phyloP scores from a whole-genome alignment of 73 alveolate genomes.

The Durusdinium trenchii region DNA sequence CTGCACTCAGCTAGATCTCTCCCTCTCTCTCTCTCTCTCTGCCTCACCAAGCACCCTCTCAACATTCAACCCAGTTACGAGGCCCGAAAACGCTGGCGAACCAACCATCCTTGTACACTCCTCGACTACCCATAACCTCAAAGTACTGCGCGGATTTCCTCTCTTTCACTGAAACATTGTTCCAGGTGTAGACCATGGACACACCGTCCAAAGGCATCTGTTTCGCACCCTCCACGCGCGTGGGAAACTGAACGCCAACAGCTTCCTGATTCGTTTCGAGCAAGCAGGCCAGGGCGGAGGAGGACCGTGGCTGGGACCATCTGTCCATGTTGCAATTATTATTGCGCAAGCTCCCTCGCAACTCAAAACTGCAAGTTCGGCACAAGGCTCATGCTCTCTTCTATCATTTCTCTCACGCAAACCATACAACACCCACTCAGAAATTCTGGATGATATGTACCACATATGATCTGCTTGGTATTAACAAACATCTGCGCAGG shows the following conservation, averaged over 20 bases:
- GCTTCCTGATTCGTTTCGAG: constrained; percentile 26
- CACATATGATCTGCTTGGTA: too few relatives aligned
- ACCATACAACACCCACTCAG: too few relatives aligned
- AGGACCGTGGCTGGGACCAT: too few relatives aligned
- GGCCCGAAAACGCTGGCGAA: constrained; percentile 86
- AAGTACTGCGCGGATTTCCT: constrained; percentile 25
- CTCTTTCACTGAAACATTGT: constrained; percentile 41
- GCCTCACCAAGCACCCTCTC: neutral
- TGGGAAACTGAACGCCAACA: constrained; percentile 24
- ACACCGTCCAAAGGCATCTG: constrained; percentile 79
- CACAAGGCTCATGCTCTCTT: too few relatives aligned
- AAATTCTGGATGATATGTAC: too few relatives aligned
- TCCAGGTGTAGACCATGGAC: constrained; percentile 73
- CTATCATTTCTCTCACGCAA: too few relatives aligned
- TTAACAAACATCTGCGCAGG: too few relatives aligned
- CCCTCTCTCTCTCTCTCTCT: neutral
- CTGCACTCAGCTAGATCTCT: neutral
- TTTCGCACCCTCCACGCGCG: constrained; percentile 54
- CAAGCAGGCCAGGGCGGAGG: too few relatives aligned
- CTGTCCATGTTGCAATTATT: too few relatives aligned
- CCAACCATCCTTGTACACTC: constrained; percentile 91
- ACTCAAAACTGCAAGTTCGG: too few relatives aligned
- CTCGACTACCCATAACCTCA: constrained; percentile 87
- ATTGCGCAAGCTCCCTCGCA: too few relatives aligned
- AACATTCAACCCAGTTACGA: neutral